These are phyloP conservation scores for Trypethelium eluteriae DNA, from an alignment of 495 filamentous ascomycete species.

Conservation along the genomic window DNA sequence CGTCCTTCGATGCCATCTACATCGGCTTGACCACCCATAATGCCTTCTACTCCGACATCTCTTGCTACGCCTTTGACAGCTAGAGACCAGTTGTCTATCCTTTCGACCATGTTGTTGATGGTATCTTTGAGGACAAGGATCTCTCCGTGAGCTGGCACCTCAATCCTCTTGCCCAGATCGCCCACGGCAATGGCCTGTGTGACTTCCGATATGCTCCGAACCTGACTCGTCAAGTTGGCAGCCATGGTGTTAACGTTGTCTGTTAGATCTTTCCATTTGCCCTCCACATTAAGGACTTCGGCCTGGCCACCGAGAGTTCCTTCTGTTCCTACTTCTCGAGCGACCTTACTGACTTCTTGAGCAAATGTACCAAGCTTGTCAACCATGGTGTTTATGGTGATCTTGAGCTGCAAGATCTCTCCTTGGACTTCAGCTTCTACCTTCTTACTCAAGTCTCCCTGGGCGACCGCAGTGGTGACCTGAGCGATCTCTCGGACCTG, in stretches of 20 bases:
- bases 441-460: conserved; percentile 89
- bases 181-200: conserved; percentile 93
- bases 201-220: conserved; percentile 92
- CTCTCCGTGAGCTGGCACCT: conserved; percentile 92
- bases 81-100: conserved; percentile 91
- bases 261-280: conserved; percentile 98
- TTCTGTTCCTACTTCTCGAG: conserved; percentile 95
- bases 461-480: conserved; percentile 93
- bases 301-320: conserved; percentile 93
- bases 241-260: conserved; percentile 96
- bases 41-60: conserved; percentile 95
- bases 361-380: conserved; percentile 94
- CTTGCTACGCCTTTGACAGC: conserved; percentile 94
- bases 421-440: conserved; percentile 93
- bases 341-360: conserved; percentile 97
- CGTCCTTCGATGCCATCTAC: conserved; percentile 87
- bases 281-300: conserved; percentile 94
- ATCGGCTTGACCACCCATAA: conserved; percentile 97
- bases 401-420: conserved; percentile 91
- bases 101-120: conserved; percentile 99
- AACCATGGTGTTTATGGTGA: conserved; percentile 99
- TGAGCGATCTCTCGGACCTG: conserved; percentile 98
- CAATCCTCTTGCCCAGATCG: conserved; percentile 93
- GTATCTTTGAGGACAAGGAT: conserved; percentile 91
- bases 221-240: conserved; percentile 87